These are phyloP conservation scores for Monosporascus cannonballus DNA, from an alignment of 2,329 filamentous ascomycete genomes.

Conservation along the genomic window DNA sequence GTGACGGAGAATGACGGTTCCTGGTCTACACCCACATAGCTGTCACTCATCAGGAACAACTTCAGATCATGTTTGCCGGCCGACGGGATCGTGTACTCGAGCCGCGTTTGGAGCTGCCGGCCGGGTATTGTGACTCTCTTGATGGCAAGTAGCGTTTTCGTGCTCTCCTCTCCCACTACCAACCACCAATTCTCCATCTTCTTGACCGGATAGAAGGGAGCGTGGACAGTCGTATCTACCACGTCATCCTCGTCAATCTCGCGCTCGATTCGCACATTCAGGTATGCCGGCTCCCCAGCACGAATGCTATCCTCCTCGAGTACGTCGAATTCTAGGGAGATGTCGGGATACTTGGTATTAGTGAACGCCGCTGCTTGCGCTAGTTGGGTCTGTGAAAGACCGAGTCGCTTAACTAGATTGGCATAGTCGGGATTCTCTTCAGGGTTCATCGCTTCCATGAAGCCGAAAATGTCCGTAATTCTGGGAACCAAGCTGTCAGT, in stretches of 20 bases:
- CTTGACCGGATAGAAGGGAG: conserved; percentile 84
- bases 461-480: conserved; percentile 92
- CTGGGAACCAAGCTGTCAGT: conserved; percentile 33
- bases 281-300: conserved; percentile 73
- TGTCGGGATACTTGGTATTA: conserved; percentile 91
- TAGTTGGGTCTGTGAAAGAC: conserved; percentile 74
- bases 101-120: conserved; percentile 65
- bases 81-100: conserved; percentile 84
- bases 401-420: conserved; percentile 69
- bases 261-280: conserved; percentile 79
- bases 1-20: conserved; percentile 82
- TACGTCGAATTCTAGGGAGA: conserved; percentile 84
- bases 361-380: conserved; percentile 90
- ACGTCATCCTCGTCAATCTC: conserved; percentile 68
- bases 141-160: conserved; percentile 82
- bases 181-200: conserved; percentile 99
- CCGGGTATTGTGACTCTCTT: conserved; percentile 85
- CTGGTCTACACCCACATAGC: conserved; percentile 94
- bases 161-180: conserved; percentile 87
- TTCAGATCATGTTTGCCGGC: conserved; percentile 83
- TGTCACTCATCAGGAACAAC: conserved; percentile 93
- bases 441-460: conserved; percentile 98
- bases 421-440: conserved; percentile 82
- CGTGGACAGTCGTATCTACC: conserved; percentile 79
- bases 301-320: conserved; percentile 74